These are phyloP conservation scores for Podila clonocystis DNA, from an alignment of 192 early-diverging fungal genomes.

Conservation along the genomic window DNA sequence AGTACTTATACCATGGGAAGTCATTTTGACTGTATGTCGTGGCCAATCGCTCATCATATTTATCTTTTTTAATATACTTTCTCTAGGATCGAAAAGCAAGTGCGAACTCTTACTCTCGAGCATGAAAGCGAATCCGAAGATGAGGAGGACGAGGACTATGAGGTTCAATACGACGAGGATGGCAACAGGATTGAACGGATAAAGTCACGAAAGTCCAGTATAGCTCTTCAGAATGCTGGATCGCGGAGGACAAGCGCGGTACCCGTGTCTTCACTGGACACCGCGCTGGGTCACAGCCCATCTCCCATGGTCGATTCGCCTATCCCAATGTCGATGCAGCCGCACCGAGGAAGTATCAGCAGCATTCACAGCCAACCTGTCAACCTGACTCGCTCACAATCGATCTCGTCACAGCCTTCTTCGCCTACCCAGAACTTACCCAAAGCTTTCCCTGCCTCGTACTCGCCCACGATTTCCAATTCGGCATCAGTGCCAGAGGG, in stretches of 20 bases:
- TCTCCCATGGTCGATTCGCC: slow-evolving; percentile 38
- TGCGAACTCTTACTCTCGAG: slow-evolving; percentile 25
- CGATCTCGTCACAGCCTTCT: slow-evolving; percentile 34
- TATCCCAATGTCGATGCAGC: slow-evolving; percentile 19
- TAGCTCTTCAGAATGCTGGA: slow-evolving; percentile 2
- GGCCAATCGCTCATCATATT: background rate
- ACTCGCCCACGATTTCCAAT: slow-evolving; percentile 35
- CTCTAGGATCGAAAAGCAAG: slow-evolving; percentile 37
- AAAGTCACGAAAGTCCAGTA: slow-evolving; percentile 3
- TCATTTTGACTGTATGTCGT: background rate
- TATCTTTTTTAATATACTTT: background rate
- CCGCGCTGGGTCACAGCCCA: slow-evolving; percentile 20
- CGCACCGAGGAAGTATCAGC: slow-evolving; percentile 37
- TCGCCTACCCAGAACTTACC: slow-evolving; percentile 29
- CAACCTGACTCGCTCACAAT: slow-evolving; percentile 13
- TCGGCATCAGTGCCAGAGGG: slow-evolving; percentile 3
- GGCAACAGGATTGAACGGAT: slow-evolving; percentile 44
- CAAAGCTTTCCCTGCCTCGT: slow-evolving; percentile 39
- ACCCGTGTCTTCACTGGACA: slow-evolving; percentile 7
- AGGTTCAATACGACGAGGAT: slow-evolving; percentile 47
- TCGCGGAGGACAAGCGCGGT: slow-evolving; percentile 24
- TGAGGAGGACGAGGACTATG: slow-evolving; percentile 46
- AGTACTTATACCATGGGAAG: background rate
- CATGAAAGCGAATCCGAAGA: slow-evolving; percentile 31
- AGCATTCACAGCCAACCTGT: slow-evolving; percentile 35